Evolutionary conservation across 768 basidiomycete species (phyloP).

Genomic region (Boletus vermiculosoides): DNA sequence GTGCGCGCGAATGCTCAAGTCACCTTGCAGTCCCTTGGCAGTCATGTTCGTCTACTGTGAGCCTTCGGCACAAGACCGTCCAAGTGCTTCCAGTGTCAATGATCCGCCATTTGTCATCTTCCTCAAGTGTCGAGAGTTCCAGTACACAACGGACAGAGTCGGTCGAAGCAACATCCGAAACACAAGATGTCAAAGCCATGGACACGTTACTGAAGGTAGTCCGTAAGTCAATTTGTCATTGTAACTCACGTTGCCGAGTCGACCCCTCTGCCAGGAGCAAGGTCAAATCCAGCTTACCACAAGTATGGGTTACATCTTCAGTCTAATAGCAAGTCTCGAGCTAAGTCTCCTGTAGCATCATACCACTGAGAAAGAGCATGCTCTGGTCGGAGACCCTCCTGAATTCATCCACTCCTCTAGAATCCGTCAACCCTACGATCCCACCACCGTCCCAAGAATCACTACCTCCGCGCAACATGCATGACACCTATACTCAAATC

Average conservation of each 20-base stretch:
- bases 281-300: slow-evolving; percentile 52
- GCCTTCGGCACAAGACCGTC: not conserved
- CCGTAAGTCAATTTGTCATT: slow-evolving; percentile 44
- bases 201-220: slow-evolving; percentile 53
- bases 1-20: not conserved
- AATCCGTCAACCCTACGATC: slow-evolving; percentile 12
- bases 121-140: not conserved
- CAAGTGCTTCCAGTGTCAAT: not conserved
- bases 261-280: slow-evolving; percentile 38
- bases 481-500: slow-evolving; percentile 69
- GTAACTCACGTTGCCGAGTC: not conserved
- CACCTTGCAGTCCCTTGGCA: not conserved
- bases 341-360: slow-evolving; percentile 39
- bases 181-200: slow-evolving; percentile 57
- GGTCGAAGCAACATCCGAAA: slow-evolving; percentile 43
- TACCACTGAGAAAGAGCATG: slow-evolving; percentile 52
- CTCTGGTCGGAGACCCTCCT: slow-evolving; percentile 62
- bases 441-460: slow-evolving; percentile 19
- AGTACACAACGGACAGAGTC: slow-evolving; percentile 7
- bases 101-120: slow-evolving; percentile 2
- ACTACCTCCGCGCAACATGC: slow-evolving; percentile 54
- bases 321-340: not conserved
- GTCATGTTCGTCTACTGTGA: not conserved
- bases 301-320: slow-evolving; percentile 36
- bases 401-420: slow-evolving; percentile 31